A percentile compares a stretch with the other conserved stretches of the same genome.
phyloP scores from a whole-genome alignment of 2,329 filamentous ascomycete genomes.

The Epichloe uncinata region DNA sequence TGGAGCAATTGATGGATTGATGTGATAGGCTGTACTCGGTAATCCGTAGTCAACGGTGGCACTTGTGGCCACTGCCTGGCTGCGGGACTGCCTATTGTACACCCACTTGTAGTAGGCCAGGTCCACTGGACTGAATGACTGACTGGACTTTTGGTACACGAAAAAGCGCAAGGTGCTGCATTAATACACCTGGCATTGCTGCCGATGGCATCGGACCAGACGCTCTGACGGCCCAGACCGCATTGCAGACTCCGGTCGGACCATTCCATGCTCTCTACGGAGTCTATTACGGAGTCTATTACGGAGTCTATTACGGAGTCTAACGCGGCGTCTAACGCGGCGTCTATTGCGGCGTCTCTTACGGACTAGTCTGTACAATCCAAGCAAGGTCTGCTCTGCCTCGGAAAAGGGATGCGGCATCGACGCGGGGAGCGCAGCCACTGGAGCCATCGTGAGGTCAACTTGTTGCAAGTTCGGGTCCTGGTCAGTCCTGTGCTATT shows the following conservation, averaged over 20 bases:
- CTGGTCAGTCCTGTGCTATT: no score
- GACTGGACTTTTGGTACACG: no score
- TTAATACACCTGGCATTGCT: no score
- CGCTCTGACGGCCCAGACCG: no score
- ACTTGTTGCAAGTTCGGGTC: background rate
- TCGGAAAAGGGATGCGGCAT: background rate
- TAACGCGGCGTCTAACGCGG: no score
- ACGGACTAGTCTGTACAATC: background rate
- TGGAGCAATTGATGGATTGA: background rate
- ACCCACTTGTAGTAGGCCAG: background rate
- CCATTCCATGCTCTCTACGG: no score
- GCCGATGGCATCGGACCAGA: background rate
- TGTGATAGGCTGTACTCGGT: background rate
- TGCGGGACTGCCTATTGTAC: background rate
- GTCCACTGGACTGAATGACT: no score
- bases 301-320: no score
- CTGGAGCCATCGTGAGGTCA: background rate
- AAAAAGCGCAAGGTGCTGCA: background rate
- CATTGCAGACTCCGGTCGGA: no score
- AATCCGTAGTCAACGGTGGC: background rate
- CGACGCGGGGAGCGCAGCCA: background rate
- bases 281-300: no score
- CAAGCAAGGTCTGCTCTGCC: background rate
- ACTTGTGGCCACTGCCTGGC: background rate
- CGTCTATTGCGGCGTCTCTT: no score